Base-by-base conservation (phyloP, 176 grass and related monocot genomes). In the Pontederia crassipes region DNA sequence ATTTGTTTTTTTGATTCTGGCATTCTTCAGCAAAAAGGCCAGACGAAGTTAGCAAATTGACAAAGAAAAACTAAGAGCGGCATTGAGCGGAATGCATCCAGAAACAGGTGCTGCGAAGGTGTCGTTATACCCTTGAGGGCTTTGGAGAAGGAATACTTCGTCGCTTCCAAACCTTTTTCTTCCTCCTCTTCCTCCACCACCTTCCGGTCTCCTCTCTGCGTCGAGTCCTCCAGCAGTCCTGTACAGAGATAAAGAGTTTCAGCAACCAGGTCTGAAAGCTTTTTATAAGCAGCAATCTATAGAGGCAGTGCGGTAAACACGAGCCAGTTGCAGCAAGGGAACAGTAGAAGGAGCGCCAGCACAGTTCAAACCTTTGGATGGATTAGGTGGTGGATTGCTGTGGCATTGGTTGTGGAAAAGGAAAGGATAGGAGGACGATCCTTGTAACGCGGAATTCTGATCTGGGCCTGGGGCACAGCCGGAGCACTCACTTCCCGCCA, bases 401-500 rank as follows among this genome's bases (percentile, higher is more conserved):
- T 48, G 54, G 14, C 28, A 28, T 61, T 28, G 28, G 18, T 17
- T 11, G 35, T 17, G 13, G n/a, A 46, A 67, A 59, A 52, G 20
- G 57, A 68, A 68, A 18, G 70, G 73, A 62, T 78, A 86, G 27
- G 57, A 12, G 13, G 83, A 75, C 55, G 79, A 72, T 68, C 58
- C 76, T 72, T 79, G 51, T 59, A 52, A 76, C 68, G 76, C 75
- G 78, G 76, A 76, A 51, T 88, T 79, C 79, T 75, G 85, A 76
- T 88, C 80, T 65, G 76, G 70, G n/a, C 71, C 75, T 35, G 73
- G 80, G 85, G 74, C 80, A 75, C 80, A 76, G 79, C 81, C 80
- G 55, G 68, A 58, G 55, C 67, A 79, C 80, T 76, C 80, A 71
- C 71, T 75, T 73, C 72, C 85, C 10, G 85, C 80, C 85, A 88